Evolutionary conservation across 768 basidiomycete species (phyloP), one percentile per base, ranked within the genome.

Genomic region (Hypsizygus marmoreus): DNA sequence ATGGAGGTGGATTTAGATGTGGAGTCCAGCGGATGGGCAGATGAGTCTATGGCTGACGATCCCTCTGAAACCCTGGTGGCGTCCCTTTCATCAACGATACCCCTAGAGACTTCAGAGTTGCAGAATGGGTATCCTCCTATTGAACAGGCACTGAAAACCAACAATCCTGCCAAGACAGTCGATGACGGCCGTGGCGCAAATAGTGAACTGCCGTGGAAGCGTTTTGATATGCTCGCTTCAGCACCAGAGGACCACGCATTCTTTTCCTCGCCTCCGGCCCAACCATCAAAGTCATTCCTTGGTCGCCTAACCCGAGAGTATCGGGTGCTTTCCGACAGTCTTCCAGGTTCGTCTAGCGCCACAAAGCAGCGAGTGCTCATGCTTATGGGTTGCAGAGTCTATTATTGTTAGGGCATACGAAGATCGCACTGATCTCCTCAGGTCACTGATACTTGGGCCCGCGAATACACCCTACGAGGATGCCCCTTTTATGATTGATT

Each of bases 391-490:
- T 32, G 31, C 58, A 89, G 92, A 93, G 48, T 86, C 87, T 11
- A 94, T 97, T 54, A 59, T 95, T 42, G 90, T 97, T 37, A 82
- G 93, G 46, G 86, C 87, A 19, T 97, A 89, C 60, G 94, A 97
- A 64, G 88, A 95, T 62, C 81, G 94, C 20, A 74, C 82, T 33
- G 94, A 97, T 70, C 76, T 97, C 28, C 66, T 97, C 49, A 81
- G 94, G 24, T 88, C 80, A 59, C 74, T 97, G 38, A 97, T 97
- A 49, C 84, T 97, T 51, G 94, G 94, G 3, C 91, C 93, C 46
- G 82, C 88, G 56, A 94, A 93, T 53, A 97, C 95, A 7, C 94
- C 94, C n/a, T 97, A 95, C 55, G 81, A 91, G 63, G 88, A 95
- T 63, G 91, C 91, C 14, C 95, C 94, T 0, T 95, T 95, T 66